phyloP scores from a whole-genome alignment of 1,139 yeast genomes.

The Scheffersomyces insectosa region DNA sequence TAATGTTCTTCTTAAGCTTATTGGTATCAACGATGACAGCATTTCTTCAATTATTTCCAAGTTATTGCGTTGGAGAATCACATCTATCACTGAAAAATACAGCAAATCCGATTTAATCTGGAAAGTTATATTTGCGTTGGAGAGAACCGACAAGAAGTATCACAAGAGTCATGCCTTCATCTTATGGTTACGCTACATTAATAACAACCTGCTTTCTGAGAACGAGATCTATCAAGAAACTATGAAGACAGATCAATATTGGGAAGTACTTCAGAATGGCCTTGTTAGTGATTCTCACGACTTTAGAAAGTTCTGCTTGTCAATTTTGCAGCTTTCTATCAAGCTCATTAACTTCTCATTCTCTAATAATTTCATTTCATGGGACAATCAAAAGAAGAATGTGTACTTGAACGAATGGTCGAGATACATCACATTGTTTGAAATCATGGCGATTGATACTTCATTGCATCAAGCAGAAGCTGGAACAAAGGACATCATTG shows the following conservation, averaged over 20 bases:
- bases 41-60: slow-evolving; percentile 37
- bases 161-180: slow-evolving; percentile 48
- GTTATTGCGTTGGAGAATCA: slow-evolving; percentile 51
- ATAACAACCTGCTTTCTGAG: slow-evolving; percentile 15
- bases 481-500: slow-evolving; percentile 64
- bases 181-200: slow-evolving; percentile 57
- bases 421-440: slow-evolving; percentile 70
- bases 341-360: slow-evolving; percentile 44
- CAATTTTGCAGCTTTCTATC: slow-evolving; percentile 65
- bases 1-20: slow-evolving; percentile 26
- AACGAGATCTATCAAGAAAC: slow-evolving; percentile 31
- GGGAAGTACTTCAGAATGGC: slow-evolving; percentile 61
- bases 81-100: slow-evolving; percentile 24
- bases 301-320: slow-evolving; percentile 68
- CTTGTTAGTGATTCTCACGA: slow-evolving; percentile 63
- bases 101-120: slow-evolving; percentile 34
- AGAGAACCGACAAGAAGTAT: slow-evolving; percentile 24
- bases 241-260: slow-evolving; percentile 44
- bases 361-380: slow-evolving; percentile 42
- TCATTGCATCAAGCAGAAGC: slow-evolving; percentile 86
- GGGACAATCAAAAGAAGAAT: slow-evolving; percentile 37
- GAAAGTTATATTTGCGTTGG: slow-evolving; percentile 43
- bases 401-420: slow-evolving; percentile 61
- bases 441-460: slow-evolving; percentile 81
- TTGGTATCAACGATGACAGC: slow-evolving; percentile 32